Conservation (phyloP, 108 stramenopile genomes). For the Fistulifera solaris region DNA sequence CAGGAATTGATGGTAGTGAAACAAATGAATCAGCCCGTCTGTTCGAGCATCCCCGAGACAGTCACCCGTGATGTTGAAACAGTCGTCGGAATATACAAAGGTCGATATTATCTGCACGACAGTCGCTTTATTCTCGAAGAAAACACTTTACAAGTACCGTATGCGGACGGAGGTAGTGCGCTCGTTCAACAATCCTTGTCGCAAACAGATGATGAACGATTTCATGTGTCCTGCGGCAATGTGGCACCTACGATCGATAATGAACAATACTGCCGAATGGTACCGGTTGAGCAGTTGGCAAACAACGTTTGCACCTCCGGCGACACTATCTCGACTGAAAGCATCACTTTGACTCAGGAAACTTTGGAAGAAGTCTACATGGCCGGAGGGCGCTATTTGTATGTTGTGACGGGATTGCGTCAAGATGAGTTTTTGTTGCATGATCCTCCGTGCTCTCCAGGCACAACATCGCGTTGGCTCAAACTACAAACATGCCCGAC, state of each 20-base stretch:
- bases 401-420: conserved; percentile 20
- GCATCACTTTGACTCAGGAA: not conserved
- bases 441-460: conserved; percentile 8
- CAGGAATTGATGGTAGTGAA: too few relatives aligned
- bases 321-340: not conserved
- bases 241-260: conserved; percentile 40
- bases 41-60: too few relatives aligned
- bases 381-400: conserved; percentile 12
- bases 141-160: conserved; percentile 32
- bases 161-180: conserved; percentile 40
- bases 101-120: conserved; percentile 17
- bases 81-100: not conserved
- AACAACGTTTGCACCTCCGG: not conserved
- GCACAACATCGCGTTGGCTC: conserved; percentile 6
- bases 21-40: too few relatives aligned
- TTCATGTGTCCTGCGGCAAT: conserved; percentile 29
- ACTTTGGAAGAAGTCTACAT: too few relatives aligned
- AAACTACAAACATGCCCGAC: not conserved
- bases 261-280: conserved; percentile 33
- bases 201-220: conserved; percentile 1
- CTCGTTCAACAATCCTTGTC: conserved; percentile 11
- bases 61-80: too few relatives aligned
- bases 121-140: conserved; percentile 21
- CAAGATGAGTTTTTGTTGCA: conserved; percentile 10
- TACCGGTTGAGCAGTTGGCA: conserved; percentile 16